A percentile compares a stretch with the other conserved stretches of the same genome.
These are phyloP conservation scores for Solanum rostratum DNA, from an alignment of 257 asterid genomes.

Conservation along the genomic window DNA sequence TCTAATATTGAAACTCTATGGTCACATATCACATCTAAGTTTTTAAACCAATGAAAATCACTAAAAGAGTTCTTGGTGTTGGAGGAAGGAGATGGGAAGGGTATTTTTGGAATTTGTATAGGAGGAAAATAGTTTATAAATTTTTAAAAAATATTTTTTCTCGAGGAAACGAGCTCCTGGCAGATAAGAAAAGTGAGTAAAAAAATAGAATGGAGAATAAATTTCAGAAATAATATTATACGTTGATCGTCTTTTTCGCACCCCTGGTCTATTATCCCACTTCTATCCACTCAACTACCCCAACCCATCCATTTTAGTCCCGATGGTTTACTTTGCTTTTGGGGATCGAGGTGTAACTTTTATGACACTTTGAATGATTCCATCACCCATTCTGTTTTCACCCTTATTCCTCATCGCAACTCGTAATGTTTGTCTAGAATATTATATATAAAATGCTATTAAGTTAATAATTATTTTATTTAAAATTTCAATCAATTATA, in stretches of 20 bases:
- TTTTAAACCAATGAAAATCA: background rate
- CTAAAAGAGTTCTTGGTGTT: background rate
- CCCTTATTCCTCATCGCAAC: no score
- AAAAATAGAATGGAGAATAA: background rate
- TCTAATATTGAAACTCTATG: background rate
- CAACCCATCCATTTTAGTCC: no score
- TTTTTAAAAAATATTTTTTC: background rate
- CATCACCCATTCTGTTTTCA: no score
- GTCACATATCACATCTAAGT: background rate
- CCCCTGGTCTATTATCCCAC: background rate
- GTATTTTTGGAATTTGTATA: background rate
- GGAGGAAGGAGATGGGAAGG: background rate
- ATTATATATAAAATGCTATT: no score
- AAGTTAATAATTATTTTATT: background rate
- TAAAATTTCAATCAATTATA: background rate
- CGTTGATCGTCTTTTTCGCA: background rate
- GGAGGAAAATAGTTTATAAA: background rate
- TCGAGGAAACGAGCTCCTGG: background rate
- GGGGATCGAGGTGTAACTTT: no score
- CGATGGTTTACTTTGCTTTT: no score
- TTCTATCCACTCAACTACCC: no score
- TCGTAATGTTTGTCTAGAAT: no score
- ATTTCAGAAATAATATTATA: background rate
- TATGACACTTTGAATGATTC: no score
- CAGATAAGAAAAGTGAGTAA: background rate